A percentile compares a stretch with the other conserved stretches of the same genome.
These are phyloP conservation scores for Guillardia theta DNA, from an alignment of 78 protist genomes.

Conservation along the genomic window DNA sequence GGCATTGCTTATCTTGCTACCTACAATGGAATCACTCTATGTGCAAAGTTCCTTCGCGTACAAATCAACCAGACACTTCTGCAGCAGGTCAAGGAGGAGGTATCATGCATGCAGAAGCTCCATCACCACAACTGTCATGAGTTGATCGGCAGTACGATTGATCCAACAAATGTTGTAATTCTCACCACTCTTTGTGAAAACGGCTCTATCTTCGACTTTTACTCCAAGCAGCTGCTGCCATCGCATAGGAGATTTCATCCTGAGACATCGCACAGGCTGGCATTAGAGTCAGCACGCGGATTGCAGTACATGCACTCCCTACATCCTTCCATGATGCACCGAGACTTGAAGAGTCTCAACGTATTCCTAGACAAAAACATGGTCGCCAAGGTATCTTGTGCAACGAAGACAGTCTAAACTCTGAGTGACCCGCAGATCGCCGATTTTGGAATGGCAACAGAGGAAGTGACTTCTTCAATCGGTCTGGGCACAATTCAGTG, in stretches of 20 bases:
- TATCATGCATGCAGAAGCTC: neutral
- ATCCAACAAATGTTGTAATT: neutral
- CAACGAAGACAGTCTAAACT: neutral
- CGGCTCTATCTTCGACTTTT: neutral
- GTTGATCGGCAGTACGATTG: neutral
- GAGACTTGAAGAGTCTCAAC: conserved; percentile 8
- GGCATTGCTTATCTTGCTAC: neutral
- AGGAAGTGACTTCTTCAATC: neutral
- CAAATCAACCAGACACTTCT: neutral
- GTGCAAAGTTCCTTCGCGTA: neutral
- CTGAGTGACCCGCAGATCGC: neutral
- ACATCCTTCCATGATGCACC: neutral
- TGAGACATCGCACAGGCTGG: no score
- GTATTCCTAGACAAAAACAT: neutral
- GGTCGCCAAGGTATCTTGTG: neutral
- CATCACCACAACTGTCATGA: neutral
- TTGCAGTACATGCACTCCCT: neutral
- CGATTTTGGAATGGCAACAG: neutral
- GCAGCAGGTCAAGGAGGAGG: neutral
- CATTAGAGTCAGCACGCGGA: neutral
- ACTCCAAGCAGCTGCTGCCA: neutral
- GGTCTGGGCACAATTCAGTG: conserved; percentile 9
- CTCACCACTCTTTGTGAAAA: neutral
- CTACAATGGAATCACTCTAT: neutral
- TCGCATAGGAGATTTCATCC: neutral